Evolutionary conservation across 2,329 filamentous ascomycete species (phyloP).

Genomic region (Cercospora sesami): DNA sequence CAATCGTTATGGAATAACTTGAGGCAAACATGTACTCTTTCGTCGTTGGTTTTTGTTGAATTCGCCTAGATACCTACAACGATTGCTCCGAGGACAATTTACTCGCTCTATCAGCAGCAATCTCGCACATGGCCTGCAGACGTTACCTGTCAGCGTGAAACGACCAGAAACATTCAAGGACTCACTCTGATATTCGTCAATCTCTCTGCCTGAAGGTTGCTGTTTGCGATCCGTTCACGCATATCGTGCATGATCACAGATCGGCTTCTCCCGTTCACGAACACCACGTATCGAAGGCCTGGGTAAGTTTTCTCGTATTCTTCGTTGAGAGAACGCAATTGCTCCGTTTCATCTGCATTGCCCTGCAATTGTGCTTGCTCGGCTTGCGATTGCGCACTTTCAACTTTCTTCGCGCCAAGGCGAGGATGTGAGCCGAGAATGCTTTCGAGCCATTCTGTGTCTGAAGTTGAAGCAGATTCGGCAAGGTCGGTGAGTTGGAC

Average conservation of each 20-base stretch:
- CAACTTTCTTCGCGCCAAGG: constrained; percentile 75
- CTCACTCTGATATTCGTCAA: constrained; percentile 71
- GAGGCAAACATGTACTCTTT: neutral
- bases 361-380: constrained; percentile 76
- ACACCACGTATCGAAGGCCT: constrained; percentile 83
- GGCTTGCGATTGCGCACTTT: constrained; percentile 75
- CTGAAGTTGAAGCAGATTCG: constrained; percentile 51
- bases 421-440: constrained; percentile 82
- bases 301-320: constrained; percentile 82
- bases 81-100: constrained; percentile 52
- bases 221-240: constrained; percentile 68
- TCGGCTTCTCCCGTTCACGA: constrained; percentile 79
- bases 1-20: neutral
- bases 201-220: constrained; percentile 67
- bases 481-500: constrained; percentile 62
- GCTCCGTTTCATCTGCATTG: constrained; percentile 54
- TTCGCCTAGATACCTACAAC: neutral
- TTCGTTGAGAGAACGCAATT: constrained; percentile 65
- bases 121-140: constrained; percentile 81
- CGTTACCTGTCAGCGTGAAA: constrained; percentile 25
- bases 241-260: constrained; percentile 80
- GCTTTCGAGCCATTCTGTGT: constrained; percentile 61
- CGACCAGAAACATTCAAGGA: constrained; percentile 15
- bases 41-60: too few relatives aligned
- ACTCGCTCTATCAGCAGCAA: constrained; percentile 73